Evolutionary conservation across 2,329 filamentous ascomycete genomes (phyloP).

Genomic region (Epichloe sibirici): DNA sequence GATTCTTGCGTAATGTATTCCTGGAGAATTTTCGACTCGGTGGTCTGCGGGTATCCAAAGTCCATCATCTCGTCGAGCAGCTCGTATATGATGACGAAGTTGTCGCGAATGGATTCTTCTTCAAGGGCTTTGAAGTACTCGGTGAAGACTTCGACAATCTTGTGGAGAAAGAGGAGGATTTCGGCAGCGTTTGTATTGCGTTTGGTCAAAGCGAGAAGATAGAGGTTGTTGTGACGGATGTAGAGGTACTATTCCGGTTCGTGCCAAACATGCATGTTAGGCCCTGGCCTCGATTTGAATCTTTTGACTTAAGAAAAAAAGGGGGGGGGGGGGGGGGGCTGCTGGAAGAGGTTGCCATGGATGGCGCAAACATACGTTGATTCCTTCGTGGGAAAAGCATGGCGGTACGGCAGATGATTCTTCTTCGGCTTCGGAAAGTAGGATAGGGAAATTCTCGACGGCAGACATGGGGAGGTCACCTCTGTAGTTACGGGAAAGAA

Average conservation of each 20-base stretch:
- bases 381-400: slow-evolving; percentile 96
- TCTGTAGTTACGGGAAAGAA: slow-evolving; percentile 94
- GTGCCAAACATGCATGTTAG: slow-evolving; percentile 4
- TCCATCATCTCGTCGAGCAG: slow-evolving; percentile 99
- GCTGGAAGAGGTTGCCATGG: neutral
- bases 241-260: slow-evolving; percentile 67
- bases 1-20: slow-evolving; percentile 99
- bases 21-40: slow-evolving; percentile 95
- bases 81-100: slow-evolving; percentile 99
- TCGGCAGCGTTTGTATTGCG: slow-evolving; percentile 98
- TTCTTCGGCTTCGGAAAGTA: slow-evolving; percentile 97
- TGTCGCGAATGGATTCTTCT: slow-evolving; percentile 97
- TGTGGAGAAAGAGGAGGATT: slow-evolving; percentile 95
- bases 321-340: neutral
- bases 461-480: slow-evolving; percentile 99
- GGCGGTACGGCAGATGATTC: slow-evolving; percentile 94
- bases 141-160: slow-evolving; percentile 96
- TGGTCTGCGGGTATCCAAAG: slow-evolving; percentile 97
- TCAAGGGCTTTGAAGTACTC: slow-evolving; percentile 99
- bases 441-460: slow-evolving; percentile 92
- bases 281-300: neutral
- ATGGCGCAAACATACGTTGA: slow-evolving; percentile 58
- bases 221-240: slow-evolving; percentile 98
- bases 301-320: neutral
- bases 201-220: slow-evolving; percentile 94